Percentiles rank a stretch among this genome's conserved stretches.
phyloP scores from a whole-genome alignment of 306 rosid genomes.

The Prosopis cineraria region DNA sequence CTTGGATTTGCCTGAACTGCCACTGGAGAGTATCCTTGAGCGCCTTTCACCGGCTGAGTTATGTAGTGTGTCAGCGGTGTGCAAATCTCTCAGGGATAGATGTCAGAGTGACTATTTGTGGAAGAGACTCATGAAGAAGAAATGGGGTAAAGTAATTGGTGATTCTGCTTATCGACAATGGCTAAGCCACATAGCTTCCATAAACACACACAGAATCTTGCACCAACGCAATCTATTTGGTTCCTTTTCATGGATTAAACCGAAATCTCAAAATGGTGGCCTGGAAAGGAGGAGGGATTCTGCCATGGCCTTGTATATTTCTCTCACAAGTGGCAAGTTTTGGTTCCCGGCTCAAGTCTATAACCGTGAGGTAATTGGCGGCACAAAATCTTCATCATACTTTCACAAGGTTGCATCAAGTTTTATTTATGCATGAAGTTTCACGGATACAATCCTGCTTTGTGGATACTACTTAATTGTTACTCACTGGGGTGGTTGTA shows the following conservation, averaged over 20 bases:
- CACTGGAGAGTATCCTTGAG: conserved; percentile 72
- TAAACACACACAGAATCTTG: conserved; percentile 35
- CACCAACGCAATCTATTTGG: conserved; percentile 43
- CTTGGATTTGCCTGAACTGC: conserved; percentile 85
- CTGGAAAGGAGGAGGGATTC: conserved; percentile 48
- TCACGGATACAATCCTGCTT: not conserved
- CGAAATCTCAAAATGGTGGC: conserved; percentile 39
- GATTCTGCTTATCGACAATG: conserved; percentile 67
- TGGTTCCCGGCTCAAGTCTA: conserved; percentile 99
- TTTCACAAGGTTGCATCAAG: not conserved
- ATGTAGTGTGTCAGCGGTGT: conserved; percentile 63
- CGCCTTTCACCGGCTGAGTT: conserved; percentile 74
- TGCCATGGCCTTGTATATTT: conserved; percentile 63
- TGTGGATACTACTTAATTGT: conserved; percentile 7
- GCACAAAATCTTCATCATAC: not conserved
- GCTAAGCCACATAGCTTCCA: conserved; percentile 52
- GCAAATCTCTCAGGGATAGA: conserved; percentile 62
- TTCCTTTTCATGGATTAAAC: conserved; percentile 48
- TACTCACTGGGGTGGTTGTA: not conserved
- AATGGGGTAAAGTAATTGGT: conserved; percentile 78
- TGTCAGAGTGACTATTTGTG: conserved; percentile 74
- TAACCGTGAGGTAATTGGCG: conserved; percentile 79
- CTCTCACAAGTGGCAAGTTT: conserved; percentile 78
- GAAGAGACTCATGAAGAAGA: conserved; percentile 70
- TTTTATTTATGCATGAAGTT: not conserved